A percentile compares a stretch with the other conserved stretches of the same genome.
phyloP scores from a whole-genome alignment of 306 rosid genomes.

The Abrus pulchellus region DNA sequence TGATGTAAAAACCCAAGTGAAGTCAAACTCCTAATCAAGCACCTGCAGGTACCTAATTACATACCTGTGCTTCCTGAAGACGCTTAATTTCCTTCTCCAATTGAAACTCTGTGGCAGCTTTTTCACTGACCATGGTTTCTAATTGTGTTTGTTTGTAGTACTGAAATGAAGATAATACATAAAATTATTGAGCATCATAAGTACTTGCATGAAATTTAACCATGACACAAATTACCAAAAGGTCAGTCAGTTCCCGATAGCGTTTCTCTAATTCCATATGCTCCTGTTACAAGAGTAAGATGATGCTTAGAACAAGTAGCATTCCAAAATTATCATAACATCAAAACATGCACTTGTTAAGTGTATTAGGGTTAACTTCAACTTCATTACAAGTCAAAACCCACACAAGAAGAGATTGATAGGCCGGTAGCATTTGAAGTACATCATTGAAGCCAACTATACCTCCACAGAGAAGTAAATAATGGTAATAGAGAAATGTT shows the following conservation, averaged over 20 bases:
- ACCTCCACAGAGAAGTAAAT: constrained; percentile 22
- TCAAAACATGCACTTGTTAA: neutral
- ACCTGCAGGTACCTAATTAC: constrained; percentile 44
- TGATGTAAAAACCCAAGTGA: constrained; percentile 41
- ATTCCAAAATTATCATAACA: constrained; percentile 28
- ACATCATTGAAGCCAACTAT: neutral
- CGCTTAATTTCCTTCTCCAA: constrained; percentile 95
- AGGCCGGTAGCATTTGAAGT: neutral
- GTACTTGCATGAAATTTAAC: constrained; percentile 39
- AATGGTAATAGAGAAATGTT: neutral
- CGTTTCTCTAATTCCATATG: constrained; percentile 98
- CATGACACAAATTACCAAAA: constrained; percentile 70
- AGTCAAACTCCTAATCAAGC: constrained; percentile 35
- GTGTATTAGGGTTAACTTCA: constrained; percentile 22
- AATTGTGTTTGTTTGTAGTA: constrained; percentile 98
- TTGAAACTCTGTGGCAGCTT: constrained; percentile 95
- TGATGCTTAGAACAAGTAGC: constrained; percentile 44
- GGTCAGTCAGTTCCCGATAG: constrained; percentile 96
- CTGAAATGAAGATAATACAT: constrained; percentile 55
- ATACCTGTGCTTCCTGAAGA: constrained; percentile 87
- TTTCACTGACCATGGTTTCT: constrained; percentile 97
- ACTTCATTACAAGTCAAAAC: constrained; percentile 9
- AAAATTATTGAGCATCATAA: constrained; percentile 41
- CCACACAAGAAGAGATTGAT: constrained; percentile 22
- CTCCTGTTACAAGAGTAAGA: constrained; percentile 68